Evolutionary conservation across 495 filamentous ascomycete species (phyloP), one percentile per base, ranked within the genome.

Genomic region (Bryoglossum gracile): DNA sequence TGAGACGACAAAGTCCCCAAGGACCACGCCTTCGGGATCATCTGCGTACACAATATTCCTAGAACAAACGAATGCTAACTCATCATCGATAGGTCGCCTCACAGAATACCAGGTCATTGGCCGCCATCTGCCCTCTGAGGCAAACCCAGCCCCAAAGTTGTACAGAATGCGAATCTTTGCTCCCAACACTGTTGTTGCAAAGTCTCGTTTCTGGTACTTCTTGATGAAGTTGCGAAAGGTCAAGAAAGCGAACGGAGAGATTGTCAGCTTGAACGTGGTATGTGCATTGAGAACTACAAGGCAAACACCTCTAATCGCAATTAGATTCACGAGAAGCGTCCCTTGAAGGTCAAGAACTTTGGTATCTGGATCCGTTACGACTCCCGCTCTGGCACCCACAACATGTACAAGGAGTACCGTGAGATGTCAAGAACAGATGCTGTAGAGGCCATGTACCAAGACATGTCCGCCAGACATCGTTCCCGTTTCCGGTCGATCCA

Each of bases 351-450:
- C 79, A 98, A 98, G 88, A 97, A 94, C 85, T 97, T 97, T 74
- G 92, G 92, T 70, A 87, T 98, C 81, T 98, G 92, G 92, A 85
- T 98, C 75, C 91, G 92, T 65, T 98, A 98, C 78, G 90, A 98
- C 75, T 97, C 94, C 43, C 92, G 92, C 72, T 97, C 94, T 61
- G 92, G 92, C 61, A 98, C 94, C 60, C 92, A 98, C 87, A 98
- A 98, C 83, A 98, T 98, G 92, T 98, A 98, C 87, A 97, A 96
- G 80, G 92, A 98, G 80, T 97, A 96, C 82, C 86, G 92, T 68
- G 92, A 97, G 81, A 86, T 95, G 77, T 89, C 86, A 65, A 81
- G 92, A 69, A 85, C 82, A 55, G 91, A 89, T 53, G 92, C 92
- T 54, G 92, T 98, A 54, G 87, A 97, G 74, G 76, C 89, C 58